Evolutionary conservation across 306 rosid species (phyloP).

Genomic region (Trifolium fragiferum): DNA sequence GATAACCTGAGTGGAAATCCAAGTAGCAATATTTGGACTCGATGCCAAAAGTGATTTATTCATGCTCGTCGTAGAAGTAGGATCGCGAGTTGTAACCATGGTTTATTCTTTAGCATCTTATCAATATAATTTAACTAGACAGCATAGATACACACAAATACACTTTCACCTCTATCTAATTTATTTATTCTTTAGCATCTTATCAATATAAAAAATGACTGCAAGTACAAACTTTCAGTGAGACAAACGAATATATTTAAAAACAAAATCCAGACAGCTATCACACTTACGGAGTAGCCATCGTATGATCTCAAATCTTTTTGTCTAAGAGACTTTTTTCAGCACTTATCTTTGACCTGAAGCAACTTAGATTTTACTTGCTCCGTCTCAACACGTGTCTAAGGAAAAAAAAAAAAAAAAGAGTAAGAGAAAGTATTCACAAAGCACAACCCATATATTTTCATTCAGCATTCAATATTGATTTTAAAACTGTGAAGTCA

Average conservation of each 20-base stretch:
- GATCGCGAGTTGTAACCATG: too few species aligned
- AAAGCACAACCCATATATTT: background rate
- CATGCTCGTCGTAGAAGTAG: too few species aligned
- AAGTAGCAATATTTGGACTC: slow-evolving; percentile 54
- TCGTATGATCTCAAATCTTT: slow-evolving; percentile 75
- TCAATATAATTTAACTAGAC: background rate
- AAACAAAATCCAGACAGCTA: background rate
- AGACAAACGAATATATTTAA: slow-evolving; percentile 28
- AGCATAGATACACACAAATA: slow-evolving; percentile 2
- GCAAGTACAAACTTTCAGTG: background rate
- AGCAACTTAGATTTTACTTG: too few species aligned
- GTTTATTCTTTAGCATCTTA: too few species aligned
- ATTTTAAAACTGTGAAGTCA: background rate
- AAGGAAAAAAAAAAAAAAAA: slow-evolving; percentile 27
- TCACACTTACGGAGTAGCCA: slow-evolving; percentile 82
- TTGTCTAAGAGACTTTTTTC: slow-evolving; percentile 79
- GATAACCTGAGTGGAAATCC: slow-evolving; percentile 57
- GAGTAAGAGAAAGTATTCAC: slow-evolving; percentile 23
- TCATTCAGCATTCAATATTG: slow-evolving; percentile 1
- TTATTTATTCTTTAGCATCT: background rate
- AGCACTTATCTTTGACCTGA: slow-evolving; percentile 61
- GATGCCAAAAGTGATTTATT: too few species aligned
- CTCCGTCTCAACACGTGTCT: slow-evolving; percentile 91
- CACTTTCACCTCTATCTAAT: background rate
- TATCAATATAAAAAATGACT: slow-evolving; percentile 6